These are phyloP conservation scores for Alternaria gansuensis DNA, from an alignment of 2,329 filamentous ascomycete species.

Conservation along the genomic window DNA sequence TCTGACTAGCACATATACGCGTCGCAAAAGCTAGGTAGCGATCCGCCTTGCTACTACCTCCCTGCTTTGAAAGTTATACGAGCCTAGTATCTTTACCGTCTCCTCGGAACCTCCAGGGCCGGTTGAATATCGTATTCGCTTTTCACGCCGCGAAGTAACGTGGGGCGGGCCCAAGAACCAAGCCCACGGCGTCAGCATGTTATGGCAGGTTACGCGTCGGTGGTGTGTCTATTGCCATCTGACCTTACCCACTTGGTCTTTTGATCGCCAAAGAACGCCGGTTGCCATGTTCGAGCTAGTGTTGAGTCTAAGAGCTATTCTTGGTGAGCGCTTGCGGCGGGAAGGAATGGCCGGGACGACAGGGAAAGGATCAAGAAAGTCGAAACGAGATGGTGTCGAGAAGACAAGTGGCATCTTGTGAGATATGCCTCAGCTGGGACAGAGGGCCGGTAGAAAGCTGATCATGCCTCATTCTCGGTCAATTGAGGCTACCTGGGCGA, in stretches of 20 bases:
- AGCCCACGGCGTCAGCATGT: conserved; percentile 11
- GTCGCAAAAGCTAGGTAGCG: background rate
- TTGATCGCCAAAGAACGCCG: background rate
- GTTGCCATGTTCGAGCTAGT: background rate
- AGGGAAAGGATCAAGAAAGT: conserved; percentile 14
- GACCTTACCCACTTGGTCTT: background rate
- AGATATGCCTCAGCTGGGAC: conserved; percentile 4
- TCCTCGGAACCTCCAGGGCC: background rate
- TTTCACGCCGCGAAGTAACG: conserved; percentile 8
- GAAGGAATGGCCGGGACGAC: conserved; percentile 16
- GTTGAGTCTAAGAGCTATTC: background rate
- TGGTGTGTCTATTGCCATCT: background rate
- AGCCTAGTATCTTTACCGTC: background rate
- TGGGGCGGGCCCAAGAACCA: conserved; percentile 11
- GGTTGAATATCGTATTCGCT: conserved; percentile 21
- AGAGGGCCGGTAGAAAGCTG: background rate
- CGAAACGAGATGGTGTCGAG: conserved; percentile 4
- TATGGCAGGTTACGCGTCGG: conserved; percentile 7
- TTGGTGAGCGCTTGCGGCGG: conserved; percentile 1
- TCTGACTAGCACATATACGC: conserved; percentile 1
- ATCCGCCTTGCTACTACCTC: background rate
- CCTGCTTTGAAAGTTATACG: background rate
- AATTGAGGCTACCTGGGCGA: background rate
- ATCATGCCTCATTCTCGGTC: background rate
- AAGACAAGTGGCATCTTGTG: conserved; percentile 22